Percentiles rank a stretch among this genome's conserved stretches.
These are phyloP conservation scores for Colletotrichum eremochloae DNA, from an alignment of 2,329 filamentous ascomycete genomes.

Conservation along the genomic window DNA sequence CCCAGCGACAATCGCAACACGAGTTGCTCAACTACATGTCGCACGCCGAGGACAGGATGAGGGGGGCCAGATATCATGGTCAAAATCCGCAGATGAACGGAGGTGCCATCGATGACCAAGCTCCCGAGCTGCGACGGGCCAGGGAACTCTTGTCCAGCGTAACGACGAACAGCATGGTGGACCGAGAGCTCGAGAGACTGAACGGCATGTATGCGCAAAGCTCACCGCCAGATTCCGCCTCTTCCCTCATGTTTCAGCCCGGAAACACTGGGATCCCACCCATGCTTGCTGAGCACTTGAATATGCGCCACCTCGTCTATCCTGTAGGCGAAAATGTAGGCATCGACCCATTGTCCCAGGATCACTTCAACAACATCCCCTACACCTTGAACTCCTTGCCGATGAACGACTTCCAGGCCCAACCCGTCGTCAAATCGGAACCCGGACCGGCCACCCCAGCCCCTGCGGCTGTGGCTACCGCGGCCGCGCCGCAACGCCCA, in stretches of 20 bases:
- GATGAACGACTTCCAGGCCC: slow-evolving; percentile 57
- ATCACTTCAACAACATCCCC: slow-evolving; percentile 94
- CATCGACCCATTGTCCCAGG: slow-evolving; percentile 94
- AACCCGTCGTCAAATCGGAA: slow-evolving; percentile 44
- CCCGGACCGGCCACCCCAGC: slow-evolving; percentile 39
- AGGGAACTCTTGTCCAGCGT: slow-evolving; percentile 69
- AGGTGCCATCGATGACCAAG: slow-evolving; percentile 61
- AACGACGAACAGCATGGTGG: slow-evolving; percentile 64
- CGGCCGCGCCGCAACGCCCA: slow-evolving; percentile 46
- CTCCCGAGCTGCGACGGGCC: slow-evolving; percentile 67
- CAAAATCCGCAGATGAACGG: slow-evolving; percentile 55
- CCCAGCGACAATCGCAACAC: slow-evolving; percentile 68
- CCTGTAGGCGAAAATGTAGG: slow-evolving; percentile 91
- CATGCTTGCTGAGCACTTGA: slow-evolving; percentile 67
- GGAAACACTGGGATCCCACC: slow-evolving; percentile 50
- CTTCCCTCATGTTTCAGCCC: slow-evolving; percentile 70
- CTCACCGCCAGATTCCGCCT: slow-evolving; percentile 67
- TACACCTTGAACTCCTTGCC: slow-evolving; percentile 77
- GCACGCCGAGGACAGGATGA: slow-evolving; percentile 61
- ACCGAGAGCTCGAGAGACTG: slow-evolving; percentile 68
- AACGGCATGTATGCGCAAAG: slow-evolving; percentile 66
- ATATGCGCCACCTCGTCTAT: slow-evolving; percentile 81
- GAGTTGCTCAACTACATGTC: slow-evolving; percentile 70
- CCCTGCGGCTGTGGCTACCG: slow-evolving; percentile 23
- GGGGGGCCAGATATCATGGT: slow-evolving; percentile 55